Evolutionary conservation across 2,329 filamentous ascomycete genomes (phyloP).

Genomic region (Aspergillus quadrilineatus): DNA sequence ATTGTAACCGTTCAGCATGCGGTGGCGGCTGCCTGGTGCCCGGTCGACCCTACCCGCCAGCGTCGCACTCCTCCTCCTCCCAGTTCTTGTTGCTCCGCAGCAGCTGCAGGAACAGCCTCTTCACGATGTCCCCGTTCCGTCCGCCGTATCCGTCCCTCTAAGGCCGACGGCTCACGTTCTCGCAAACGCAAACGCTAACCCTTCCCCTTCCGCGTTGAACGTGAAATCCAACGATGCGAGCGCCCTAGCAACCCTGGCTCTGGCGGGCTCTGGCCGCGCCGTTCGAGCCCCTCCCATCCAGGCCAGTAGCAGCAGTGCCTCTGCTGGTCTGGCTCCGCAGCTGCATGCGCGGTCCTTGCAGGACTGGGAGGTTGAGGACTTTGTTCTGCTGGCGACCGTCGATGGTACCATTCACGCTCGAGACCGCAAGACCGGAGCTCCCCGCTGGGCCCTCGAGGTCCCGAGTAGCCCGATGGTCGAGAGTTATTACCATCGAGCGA

Average conservation of each 20-base stretch:
- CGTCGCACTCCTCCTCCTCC: slow-evolving; percentile 59
- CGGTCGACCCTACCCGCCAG: slow-evolving; percentile 55
- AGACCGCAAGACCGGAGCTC: slow-evolving; percentile 80
- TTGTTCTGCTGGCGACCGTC: slow-evolving; percentile 99
- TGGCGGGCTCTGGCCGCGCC: slow-evolving; percentile 70
- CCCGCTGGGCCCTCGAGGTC: slow-evolving; percentile 81
- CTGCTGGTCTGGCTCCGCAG: slow-evolving; percentile 73
- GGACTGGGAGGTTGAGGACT: slow-evolving; percentile 99
- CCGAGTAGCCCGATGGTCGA: slow-evolving; percentile 82
- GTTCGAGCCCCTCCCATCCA: slow-evolving; percentile 91
- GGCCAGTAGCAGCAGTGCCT: slow-evolving; percentile 61
- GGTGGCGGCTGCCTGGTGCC: slow-evolving; percentile 64
- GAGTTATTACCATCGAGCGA: slow-evolving; percentile 75
- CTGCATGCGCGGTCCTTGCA: slow-evolving; percentile 93
- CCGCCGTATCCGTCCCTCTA: slow-evolving; percentile 30
- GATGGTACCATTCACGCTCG: slow-evolving; percentile 92
- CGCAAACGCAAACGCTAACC: slow-evolving; percentile 11
- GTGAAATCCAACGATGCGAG: slow-evolving; percentile 67
- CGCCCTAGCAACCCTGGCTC: slow-evolving; percentile 97
- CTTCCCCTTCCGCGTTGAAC: slow-evolving; percentile 28
- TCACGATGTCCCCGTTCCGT: slow-evolving; percentile 27
- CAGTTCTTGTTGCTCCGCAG: slow-evolving; percentile 64
- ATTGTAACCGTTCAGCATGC: slow-evolving; percentile 53
- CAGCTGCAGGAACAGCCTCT: slow-evolving; percentile 50
- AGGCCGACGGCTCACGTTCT: slow-evolving; percentile 23